Evolutionary conservation across 1,284 basidiomycete genomes (phyloP), one percentile per base, ranked within the genome.

Genomic region (Xerocomus nothofagi): DNA sequence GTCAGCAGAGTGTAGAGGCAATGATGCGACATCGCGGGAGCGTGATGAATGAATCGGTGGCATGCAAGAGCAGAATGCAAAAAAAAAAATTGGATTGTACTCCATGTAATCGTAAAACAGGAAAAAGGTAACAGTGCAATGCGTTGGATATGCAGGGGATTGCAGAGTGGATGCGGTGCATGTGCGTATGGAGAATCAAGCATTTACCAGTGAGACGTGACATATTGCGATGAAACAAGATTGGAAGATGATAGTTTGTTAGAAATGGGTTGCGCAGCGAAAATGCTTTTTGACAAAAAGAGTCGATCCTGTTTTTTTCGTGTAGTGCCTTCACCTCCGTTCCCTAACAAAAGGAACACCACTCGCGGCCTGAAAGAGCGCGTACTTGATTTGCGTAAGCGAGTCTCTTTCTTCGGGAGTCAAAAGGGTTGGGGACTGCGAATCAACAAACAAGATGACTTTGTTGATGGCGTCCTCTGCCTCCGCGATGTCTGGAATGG

Each of bases 391-490:
- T 36, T 72, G 68, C 10, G 62, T 53, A 21, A 84, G 71, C 11
- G 61, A 59, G n/a, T 68, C 58, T 29, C 74, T 71, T 51, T 82
- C 76, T 4, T 71, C 59, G 3, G 54, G 44, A n/a, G 69, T 68
- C 52, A 80, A 54, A n/a, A 80, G 60, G n/a, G 65, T 57, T 18
- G 66, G 65, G 30, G 68, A 67, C 31, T 66, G 67, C n/a, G 70
- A 70, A 58, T 81, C 75, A 51, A 84, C 60, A 51, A 74, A 84
- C 23, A 65, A 44, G 47, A 81, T 73, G 50, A 85, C 65, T 51
- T 70, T 74, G 56, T 76, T 73, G 53, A 82, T 62, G 20, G 78
- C 74, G 6, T 72, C 71, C 51, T 82, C 77, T 4, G 77, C 81
- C 46, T 83, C 78, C 1, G 67, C 57, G 17, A 78, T 57, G 47